Evolutionary conservation across 2,329 filamentous ascomycete genomes (phyloP).

Genomic region (Aureobasidium lini): DNA sequence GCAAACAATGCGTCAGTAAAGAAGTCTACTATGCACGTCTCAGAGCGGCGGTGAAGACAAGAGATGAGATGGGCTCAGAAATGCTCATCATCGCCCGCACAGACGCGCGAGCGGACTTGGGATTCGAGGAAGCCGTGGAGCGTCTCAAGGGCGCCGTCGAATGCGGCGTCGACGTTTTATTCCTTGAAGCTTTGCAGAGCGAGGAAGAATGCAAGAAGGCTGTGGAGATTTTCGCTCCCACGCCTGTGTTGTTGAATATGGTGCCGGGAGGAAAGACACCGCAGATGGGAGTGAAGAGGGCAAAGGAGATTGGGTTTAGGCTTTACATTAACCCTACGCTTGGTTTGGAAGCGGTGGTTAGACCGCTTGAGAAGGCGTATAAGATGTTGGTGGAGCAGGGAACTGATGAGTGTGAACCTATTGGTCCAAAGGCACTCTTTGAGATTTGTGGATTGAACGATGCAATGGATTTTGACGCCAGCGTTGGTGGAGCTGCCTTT

Average conservation of each 20-base stretch:
- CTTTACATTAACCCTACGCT: constrained; percentile 52
- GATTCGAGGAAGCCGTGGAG: constrained; percentile 49
- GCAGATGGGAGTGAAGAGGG: constrained; percentile 45
- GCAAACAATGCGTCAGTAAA: constrained; percentile 51
- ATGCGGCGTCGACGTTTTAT: constrained; percentile 51
- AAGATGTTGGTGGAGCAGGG: constrained; percentile 31
- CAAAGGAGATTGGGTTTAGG: constrained; percentile 49
- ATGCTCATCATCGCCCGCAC: constrained; percentile 60
- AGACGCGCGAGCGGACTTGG: constrained; percentile 50
- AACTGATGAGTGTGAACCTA: constrained; percentile 28
- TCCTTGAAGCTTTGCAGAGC: constrained; percentile 52
- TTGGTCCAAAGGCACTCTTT: constrained; percentile 44
- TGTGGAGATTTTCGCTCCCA: constrained; percentile 40
- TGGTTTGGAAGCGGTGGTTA: constrained; percentile 39
- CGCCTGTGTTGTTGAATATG: constrained; percentile 50
- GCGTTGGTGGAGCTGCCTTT: constrained; percentile 34
- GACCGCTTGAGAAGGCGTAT: constrained; percentile 23
- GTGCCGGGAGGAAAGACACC: constrained; percentile 52
- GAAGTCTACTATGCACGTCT: constrained; percentile 50
- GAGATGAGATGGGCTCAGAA: constrained; percentile 43
- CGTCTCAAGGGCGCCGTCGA: constrained; percentile 44
- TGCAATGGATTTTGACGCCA: constrained; percentile 43
- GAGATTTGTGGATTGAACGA: constrained; percentile 47
- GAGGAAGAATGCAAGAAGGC: constrained; percentile 43
- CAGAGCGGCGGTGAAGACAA: constrained; percentile 46